Evolutionary conservation across 2,329 filamentous ascomycete species (phyloP).

Genomic region (Sclerotinia subarctica): DNA sequence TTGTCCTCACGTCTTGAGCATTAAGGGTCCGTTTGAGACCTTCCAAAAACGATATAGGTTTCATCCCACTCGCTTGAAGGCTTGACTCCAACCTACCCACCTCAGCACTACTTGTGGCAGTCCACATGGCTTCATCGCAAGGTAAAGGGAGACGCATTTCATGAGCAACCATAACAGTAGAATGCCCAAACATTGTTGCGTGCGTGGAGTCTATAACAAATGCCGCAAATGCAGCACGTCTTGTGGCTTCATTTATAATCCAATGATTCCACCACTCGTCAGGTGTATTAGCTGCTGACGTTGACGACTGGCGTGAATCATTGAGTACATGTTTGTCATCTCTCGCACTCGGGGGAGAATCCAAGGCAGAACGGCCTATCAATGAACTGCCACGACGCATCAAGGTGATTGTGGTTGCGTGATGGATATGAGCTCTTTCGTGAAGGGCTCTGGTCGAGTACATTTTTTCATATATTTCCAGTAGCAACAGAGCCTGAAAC

Average conservation of each 20-base stretch:
- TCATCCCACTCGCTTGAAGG: slow-evolving; percentile 75
- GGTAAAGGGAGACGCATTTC: slow-evolving; percentile 89
- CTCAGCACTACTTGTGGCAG: slow-evolving; percentile 81
- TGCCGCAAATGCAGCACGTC: slow-evolving; percentile 85
- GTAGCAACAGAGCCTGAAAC: slow-evolving; percentile 82
- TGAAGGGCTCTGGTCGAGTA: slow-evolving; percentile 89
- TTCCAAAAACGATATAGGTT: slow-evolving; percentile 83
- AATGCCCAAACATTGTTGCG: slow-evolving; percentile 96
- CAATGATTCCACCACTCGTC: slow-evolving; percentile 95
- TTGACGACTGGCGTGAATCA: slow-evolving; percentile 58
- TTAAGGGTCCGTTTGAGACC: slow-evolving; percentile 86
- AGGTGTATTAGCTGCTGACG: slow-evolving; percentile 64
- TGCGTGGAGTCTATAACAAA: slow-evolving; percentile 96
- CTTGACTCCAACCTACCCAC: slow-evolving; percentile 80
- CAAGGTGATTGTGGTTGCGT: slow-evolving; percentile 89
- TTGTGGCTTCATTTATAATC: slow-evolving; percentile 90
- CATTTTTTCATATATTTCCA: slow-evolving; percentile 97
- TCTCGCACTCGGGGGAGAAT: slow-evolving; percentile 74
- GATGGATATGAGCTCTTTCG: slow-evolving; percentile 93
- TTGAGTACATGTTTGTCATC: slow-evolving; percentile 43
- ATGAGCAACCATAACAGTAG: slow-evolving; percentile 93
- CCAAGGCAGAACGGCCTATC: slow-evolving; percentile 78
- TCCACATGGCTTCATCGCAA: slow-evolving; percentile 91
- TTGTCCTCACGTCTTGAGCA: slow-evolving; percentile 81
- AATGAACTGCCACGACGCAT: slow-evolving; percentile 93